phyloP scores from a whole-genome alignment of 2,329 filamentous ascomycete genomes.

The Venturia pyrina region DNA sequence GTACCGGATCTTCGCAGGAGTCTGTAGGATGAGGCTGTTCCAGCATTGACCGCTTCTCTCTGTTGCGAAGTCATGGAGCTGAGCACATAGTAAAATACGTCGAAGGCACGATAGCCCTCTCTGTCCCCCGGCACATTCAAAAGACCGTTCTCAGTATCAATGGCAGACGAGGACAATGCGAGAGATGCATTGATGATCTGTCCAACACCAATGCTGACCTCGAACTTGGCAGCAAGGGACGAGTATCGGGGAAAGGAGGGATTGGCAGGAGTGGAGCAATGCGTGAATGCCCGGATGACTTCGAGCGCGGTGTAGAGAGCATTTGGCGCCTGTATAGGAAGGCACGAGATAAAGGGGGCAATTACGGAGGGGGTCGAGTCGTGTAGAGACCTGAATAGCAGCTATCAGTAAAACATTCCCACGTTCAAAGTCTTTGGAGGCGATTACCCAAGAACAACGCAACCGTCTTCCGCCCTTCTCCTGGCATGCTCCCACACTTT shows the following conservation, averaged over 20 bases:
- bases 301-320: constrained; percentile 69
- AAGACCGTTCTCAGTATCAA: constrained; percentile 73
- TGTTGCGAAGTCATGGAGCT: constrained; percentile 84
- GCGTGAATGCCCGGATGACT: constrained; percentile 74
- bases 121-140: constrained; percentile 65
- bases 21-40: constrained; percentile 64
- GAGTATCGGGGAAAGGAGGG: constrained; percentile 74
- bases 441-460: constrained; percentile 74
- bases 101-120: constrained; percentile 79
- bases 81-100: constrained; percentile 91
- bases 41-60: constrained; percentile 75
- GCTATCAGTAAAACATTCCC: constrained; percentile 1
- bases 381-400: constrained; percentile 62
- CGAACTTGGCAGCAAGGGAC: constrained; percentile 70
- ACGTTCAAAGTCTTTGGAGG: constrained; percentile 1
- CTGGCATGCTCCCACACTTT: constrained; percentile 95
- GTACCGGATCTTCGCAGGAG: constrained; percentile 76
- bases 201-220: constrained; percentile 63
- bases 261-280: constrained; percentile 80
- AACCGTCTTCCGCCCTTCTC: constrained; percentile 88
- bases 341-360: constrained; percentile 65
- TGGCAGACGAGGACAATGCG: constrained; percentile 74
- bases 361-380: constrained; percentile 78
- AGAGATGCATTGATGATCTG: constrained; percentile 66
- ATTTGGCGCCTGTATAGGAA: constrained; percentile 70